A percentile compares a stretch with the other conserved stretches of the same genome.
phyloP scores from a whole-genome alignment of 768 basidiomycete genomes.

The Tricholoma terreum region DNA sequence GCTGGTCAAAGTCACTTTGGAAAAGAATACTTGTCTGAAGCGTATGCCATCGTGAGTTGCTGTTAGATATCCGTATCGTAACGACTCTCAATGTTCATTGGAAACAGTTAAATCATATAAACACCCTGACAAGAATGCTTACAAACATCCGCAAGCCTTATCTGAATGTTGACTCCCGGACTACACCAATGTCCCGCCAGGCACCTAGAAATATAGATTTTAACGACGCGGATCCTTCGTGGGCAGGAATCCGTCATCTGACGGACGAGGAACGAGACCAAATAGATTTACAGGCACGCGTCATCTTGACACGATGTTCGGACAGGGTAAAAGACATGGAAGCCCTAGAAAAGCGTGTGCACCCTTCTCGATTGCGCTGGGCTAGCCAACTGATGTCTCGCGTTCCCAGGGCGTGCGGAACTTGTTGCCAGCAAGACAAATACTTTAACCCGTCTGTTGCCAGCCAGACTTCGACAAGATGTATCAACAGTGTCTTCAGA shows the following conservation, averaged over 20 bases:
- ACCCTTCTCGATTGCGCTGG: slow-evolving; percentile 12
- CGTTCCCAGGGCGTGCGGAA: slow-evolving; percentile 59
- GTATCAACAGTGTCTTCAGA: slow-evolving; percentile 53
- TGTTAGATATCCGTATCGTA: neutral
- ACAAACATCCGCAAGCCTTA: slow-evolving; percentile 80
- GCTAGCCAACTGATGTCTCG: slow-evolving; percentile 11
- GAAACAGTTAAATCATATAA: slow-evolving; percentile 68
- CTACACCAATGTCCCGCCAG: slow-evolving; percentile 50
- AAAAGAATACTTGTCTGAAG: slow-evolving; percentile 73
- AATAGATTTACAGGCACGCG: slow-evolving; percentile 88
- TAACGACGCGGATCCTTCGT: slow-evolving; percentile 40
- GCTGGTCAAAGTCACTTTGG: slow-evolving; percentile 42
- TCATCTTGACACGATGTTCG: slow-evolving; percentile 81
- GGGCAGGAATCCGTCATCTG: slow-evolving; percentile 66
- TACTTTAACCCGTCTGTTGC: slow-evolving; percentile 67
- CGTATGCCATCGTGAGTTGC: slow-evolving; percentile 62
- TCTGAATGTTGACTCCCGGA: slow-evolving; percentile 69
- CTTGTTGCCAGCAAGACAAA: slow-evolving; percentile 62
- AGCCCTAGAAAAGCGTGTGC: slow-evolving; percentile 81
- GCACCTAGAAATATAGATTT: slow-evolving; percentile 56
- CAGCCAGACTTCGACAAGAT: slow-evolving; percentile 63
- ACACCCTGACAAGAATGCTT: slow-evolving; percentile 69
- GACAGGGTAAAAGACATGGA: slow-evolving; percentile 90
- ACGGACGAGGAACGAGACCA: slow-evolving; percentile 93
- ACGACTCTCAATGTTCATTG: neutral